Evolutionary conservation across 2,329 filamentous ascomycete species (phyloP), one percentile per base, ranked within the genome.

Genomic region (Talaromyces marneffei): DNA sequence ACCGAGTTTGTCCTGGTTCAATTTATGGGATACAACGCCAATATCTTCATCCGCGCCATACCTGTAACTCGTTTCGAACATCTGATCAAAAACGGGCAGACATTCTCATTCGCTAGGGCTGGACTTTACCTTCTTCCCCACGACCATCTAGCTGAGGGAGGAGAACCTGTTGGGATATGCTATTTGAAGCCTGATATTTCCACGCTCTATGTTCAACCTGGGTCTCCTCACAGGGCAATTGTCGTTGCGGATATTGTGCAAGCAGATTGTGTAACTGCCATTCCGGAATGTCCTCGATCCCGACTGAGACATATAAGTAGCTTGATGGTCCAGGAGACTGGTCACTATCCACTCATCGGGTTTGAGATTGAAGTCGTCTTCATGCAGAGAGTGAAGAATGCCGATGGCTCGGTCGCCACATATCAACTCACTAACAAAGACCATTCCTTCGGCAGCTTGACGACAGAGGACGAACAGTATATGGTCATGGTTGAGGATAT

Each of bases 401-500:
- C 29, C 9, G 33, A 57, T 48, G 52, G 59, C 14, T 25, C 37
- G 16, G 31, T 57, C 12, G 31, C 29, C 2, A 25, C 16, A 8
- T 61, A 57, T 10, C 40, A 56, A 27, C 18, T 46, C 29, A 18
- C 39, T 20, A 61, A 61, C 29, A 23, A 18, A 31, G 27, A 57
- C 20, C 59, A 61, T 35, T 61, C 59, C 16, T 61, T 61, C n/a
- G 40, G 48, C 16, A 61, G 53, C 20, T 20, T 57, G 31, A 61
- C 59, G 8, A 42, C 31, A 16, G 59, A 60, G 9, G 59, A 60
- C 23, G 44, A 48, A 23, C 31, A 54, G 5, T 54, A 55, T 12
- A 20, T 60, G 23, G 18, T 16, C 16, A 44, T 60, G 10, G 23
- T 48, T 3, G 69, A 71, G 35, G 59, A 60, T 5, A 65, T 67